Base-by-base conservation (phyloP, 1,284 basidiomycete genomes). In the Bjerkandera adusta region DNA sequence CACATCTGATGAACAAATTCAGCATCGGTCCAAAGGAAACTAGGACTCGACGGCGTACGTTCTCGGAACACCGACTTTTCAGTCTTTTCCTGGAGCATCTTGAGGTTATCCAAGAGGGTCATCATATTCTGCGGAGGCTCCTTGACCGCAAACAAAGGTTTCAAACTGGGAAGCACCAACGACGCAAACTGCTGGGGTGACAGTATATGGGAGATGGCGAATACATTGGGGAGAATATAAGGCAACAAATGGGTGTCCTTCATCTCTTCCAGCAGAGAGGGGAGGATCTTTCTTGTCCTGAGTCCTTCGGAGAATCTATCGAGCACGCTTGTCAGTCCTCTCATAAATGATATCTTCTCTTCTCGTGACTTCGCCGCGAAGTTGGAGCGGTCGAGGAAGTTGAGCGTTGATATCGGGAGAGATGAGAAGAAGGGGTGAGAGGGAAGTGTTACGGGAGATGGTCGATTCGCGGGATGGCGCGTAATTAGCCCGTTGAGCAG, bases 111-210 rank as follows among this genome's bases (percentile, higher is more conserved):
- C 32, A 99, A 68, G 20, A 97, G 68, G 1, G 92, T 95, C 45
- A 96, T 68, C 88, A 97, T 94, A 57, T 95, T 97, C 66, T 98
- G 95, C 0, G 96, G 94, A 18, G 97, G 96, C 60, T 99, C 97
- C 65, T 91, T 94, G 57, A 98, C 72, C 0, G 73, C 73, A 57
- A 99, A 99, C 11, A 99, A 67, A 0, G 95, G 95, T 60, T 90
- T 93, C 29, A 99, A 73, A 59, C 86, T 90, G 1, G 92, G 92
- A 8, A 99, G 71, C 4, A 95, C 90, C 41, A 83, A 77, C 1
- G 72, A 72, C 0, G 86, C 85, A 60, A 99, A 99, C 60, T 96
- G 92, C 12, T 77, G 65, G 27, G 92, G 77, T 15, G 84, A 81
- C 36, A 98, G 73, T 22, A 83, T 77, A 52, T 80, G 83, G 8